phyloP scores from a whole-genome alignment of 2,329 filamentous ascomycete genomes.

The Neofusicoccum sp. region DNA sequence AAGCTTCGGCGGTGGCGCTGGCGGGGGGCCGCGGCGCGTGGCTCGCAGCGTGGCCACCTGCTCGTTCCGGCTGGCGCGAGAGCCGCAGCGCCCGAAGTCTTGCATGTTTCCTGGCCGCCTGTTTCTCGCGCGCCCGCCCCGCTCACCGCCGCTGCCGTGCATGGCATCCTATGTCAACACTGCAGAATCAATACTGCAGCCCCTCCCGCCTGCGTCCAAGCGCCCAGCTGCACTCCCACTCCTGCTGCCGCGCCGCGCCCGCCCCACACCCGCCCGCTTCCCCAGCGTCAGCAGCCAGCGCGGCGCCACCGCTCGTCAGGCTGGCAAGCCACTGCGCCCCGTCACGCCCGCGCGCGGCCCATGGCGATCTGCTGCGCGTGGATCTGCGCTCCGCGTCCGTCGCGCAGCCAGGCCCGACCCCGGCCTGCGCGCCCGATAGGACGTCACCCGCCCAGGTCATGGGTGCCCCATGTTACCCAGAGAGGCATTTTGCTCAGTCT shows the following conservation, averaged over 20 bases:
- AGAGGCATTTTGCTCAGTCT: conserved; percentile 12
- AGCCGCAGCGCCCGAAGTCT: not conserved
- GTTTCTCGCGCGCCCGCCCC: not conserved
- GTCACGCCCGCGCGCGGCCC: not conserved
- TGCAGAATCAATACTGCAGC: conserved; percentile 5
- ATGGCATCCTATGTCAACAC: not conserved
- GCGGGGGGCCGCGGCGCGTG: not conserved
- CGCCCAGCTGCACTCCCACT: not conserved
- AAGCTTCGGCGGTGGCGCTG: not conserved
- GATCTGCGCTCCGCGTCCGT: not conserved
- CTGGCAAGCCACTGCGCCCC: conserved; percentile 3
- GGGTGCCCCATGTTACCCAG: conserved; percentile 15
- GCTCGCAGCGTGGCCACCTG: not conserved
- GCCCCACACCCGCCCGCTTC: not conserved
- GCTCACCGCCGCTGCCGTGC: not conserved
- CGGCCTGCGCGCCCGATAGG: conserved; percentile 12
- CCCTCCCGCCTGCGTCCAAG: not conserved
- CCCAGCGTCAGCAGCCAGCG: not conserved
- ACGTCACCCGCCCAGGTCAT: conserved; percentile 19
- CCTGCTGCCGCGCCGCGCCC: no score
- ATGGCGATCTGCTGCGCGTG: conserved; percentile 9
- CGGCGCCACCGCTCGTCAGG: not conserved
- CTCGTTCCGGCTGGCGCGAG: not conserved
- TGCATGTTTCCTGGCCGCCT: not conserved
- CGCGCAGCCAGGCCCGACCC: not conserved